Evolutionary conservation across 306 rosid species (phyloP).

Genomic region (Sicyos baderoa): DNA sequence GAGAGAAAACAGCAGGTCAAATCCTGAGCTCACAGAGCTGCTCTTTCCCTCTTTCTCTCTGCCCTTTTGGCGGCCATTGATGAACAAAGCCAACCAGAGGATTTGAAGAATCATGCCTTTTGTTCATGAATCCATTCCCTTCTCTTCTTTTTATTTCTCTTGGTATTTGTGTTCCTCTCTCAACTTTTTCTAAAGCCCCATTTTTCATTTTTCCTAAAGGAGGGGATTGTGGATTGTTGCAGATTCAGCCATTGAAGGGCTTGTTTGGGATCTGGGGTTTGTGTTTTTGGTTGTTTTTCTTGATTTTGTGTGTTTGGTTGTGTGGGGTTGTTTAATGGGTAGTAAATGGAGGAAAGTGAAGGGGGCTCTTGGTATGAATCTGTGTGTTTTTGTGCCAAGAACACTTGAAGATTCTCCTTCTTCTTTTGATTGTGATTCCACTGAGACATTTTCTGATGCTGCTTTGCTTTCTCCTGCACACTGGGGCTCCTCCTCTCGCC

Average conservation of each 20-base stretch:
- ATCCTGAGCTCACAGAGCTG: slow-evolving; percentile 12
- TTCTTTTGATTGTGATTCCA: slow-evolving; percentile 30
- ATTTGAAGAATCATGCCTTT: neutral
- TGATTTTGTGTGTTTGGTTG: neutral
- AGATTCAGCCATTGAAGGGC: slow-evolving; percentile 22
- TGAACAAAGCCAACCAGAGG: slow-evolving; percentile 19
- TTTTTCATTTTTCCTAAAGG: slow-evolving; percentile 24
- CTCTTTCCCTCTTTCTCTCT: too few species aligned
- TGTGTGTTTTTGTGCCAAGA: slow-evolving; percentile 71
- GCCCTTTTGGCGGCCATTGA: slow-evolving; percentile 45
- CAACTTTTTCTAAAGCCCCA: slow-evolving; percentile 50
- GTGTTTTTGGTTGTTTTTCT: slow-evolving; percentile 8
- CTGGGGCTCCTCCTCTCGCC: slow-evolving; percentile 43
- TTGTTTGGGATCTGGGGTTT: slow-evolving; percentile 69
- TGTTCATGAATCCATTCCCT: neutral
- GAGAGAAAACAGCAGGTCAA: slow-evolving; percentile 34
- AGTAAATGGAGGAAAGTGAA: slow-evolving; percentile 95
- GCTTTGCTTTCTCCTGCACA: slow-evolving; percentile 66
- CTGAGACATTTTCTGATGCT: slow-evolving; percentile 72
- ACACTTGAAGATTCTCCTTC: slow-evolving; percentile 58
- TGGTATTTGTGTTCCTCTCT: slow-evolving; percentile 33
- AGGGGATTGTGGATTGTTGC: neutral
- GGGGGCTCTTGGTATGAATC: slow-evolving; percentile 71
- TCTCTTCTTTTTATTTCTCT: slow-evolving; percentile 7
- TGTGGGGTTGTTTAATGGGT: slow-evolving; percentile 48